A percentile compares a stretch with the other conserved stretches of the same genome.
Evolutionary conservation across 1,284 basidiomycete species (phyloP).

Genomic region (Ceratobasidium sp.): DNA sequence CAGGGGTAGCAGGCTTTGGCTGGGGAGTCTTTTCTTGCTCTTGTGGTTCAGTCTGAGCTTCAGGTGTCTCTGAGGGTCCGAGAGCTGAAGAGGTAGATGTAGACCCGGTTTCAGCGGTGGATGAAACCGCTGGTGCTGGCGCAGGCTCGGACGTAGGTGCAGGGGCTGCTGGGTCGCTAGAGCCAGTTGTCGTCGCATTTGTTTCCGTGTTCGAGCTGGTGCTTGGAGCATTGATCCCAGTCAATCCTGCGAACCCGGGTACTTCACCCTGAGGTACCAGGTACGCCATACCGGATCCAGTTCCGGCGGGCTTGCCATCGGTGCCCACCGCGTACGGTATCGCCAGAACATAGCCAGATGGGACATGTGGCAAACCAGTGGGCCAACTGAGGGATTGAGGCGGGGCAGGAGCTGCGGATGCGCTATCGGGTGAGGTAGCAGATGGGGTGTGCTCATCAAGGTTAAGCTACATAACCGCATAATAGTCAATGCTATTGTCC

Average conservation of each 20-base stretch:
- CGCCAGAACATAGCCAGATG: slow-evolving; percentile 31
- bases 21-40: not conserved
- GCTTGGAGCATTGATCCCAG: not conserved
- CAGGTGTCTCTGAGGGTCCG: not conserved
- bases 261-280: slow-evolving; percentile 29
- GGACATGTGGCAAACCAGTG: slow-evolving; percentile 15
- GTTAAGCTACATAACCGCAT: not conserved
- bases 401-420: not conserved
- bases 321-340: slow-evolving; percentile 34
- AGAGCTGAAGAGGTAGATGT: too few relatives aligned
- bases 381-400: slow-evolving; percentile 34
- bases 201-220: not conserved
- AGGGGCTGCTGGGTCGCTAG: not conserved
- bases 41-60: not conserved
- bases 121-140: not conserved
- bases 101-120: too few relatives aligned
- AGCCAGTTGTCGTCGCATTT: not conserved
- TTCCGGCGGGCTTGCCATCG: slow-evolving; percentile 24
- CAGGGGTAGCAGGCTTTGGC: not conserved
- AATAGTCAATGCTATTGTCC: not conserved
- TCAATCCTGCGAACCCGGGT: slow-evolving; percentile 11
- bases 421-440: not conserved
- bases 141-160: not conserved
- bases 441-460: not conserved
- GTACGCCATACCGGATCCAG: slow-evolving; percentile 34